A percentile compares a stretch with the other conserved stretches of the same genome.
Evolutionary conservation across 2,329 filamentous ascomycete genomes (phyloP).

Genomic region (Fusarium aywerte): DNA sequence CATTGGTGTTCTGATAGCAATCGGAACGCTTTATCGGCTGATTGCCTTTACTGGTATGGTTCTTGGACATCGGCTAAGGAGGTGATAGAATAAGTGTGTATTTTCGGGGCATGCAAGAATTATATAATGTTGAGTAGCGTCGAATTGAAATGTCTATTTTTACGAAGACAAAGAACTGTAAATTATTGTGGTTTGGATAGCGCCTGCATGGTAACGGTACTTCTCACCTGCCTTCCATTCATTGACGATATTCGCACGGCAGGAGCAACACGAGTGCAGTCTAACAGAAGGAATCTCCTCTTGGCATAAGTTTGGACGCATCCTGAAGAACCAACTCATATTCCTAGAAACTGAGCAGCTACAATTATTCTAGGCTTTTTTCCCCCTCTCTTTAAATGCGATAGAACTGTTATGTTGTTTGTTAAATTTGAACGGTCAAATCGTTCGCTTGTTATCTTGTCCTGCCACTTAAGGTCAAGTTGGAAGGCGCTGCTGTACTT

Average conservation of each 20-base stretch:
- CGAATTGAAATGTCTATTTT: background rate
- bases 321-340: no score
- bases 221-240: background rate
- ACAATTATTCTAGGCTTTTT: background rate
- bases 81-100: slow-evolving; percentile 10
- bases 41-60: slow-evolving; percentile 52
- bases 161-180: background rate
- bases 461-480: background rate
- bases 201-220: no score
- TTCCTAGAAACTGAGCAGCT: background rate
- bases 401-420: background rate
- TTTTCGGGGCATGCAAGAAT: background rate
- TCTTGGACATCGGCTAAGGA: slow-evolving; percentile 37
- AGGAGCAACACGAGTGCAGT: background rate
- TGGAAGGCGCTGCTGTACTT: background rate
- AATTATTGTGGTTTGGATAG: no score
- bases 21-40: slow-evolving; percentile 58
- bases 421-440: background rate
- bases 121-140: background rate
- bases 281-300: no score
- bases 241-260: background rate
- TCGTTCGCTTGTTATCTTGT: background rate
- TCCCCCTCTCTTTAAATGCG: background rate
- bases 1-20: slow-evolving; percentile 55
- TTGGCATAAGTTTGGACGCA: no score